A percentile compares a stretch with the other conserved stretches of the same genome.
phyloP scores from a whole-genome alignment of 306 rosid genomes.

The Casuarina glauca region DNA sequence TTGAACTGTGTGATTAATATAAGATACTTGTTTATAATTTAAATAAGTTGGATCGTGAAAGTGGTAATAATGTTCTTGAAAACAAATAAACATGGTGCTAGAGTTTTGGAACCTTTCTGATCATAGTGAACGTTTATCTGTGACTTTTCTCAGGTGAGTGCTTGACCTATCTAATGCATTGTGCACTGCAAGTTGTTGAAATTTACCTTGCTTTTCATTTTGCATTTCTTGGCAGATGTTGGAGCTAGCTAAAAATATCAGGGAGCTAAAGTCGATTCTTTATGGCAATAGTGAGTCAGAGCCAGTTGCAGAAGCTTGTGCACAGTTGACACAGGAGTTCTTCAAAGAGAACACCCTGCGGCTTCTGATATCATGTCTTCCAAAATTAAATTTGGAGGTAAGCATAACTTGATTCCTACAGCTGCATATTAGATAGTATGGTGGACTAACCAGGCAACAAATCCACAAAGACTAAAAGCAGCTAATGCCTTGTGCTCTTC shows the following conservation, averaged over 20 bases:
- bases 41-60: background rate
- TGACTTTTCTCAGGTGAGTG: constrained; percentile 1
- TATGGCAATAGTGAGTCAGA: constrained; percentile 96
- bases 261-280: constrained; percentile 88
- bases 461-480: background rate
- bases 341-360: constrained; percentile 78
- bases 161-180: background rate
- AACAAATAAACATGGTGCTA: background rate
- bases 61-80: background rate
- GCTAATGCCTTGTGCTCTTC: background rate
- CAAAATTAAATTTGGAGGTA: constrained; percentile 96
- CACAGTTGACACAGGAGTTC: constrained; percentile 87
- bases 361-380: constrained; percentile 71
- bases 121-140: background rate
- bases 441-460: background rate
- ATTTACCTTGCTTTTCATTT: constrained; percentile 30
- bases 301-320: constrained; percentile 93
- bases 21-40: background rate
- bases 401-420: constrained; percentile 8
- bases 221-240: constrained; percentile 54
- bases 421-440: background rate
- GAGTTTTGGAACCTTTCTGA: background rate
- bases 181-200: constrained; percentile 9
- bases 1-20: background rate
- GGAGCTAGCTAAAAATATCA: constrained; percentile 67